These are phyloP conservation scores for Cenococcum geophilum DNA, from an alignment of 495 filamentous ascomycete genomes.

Conservation along the genomic window DNA sequence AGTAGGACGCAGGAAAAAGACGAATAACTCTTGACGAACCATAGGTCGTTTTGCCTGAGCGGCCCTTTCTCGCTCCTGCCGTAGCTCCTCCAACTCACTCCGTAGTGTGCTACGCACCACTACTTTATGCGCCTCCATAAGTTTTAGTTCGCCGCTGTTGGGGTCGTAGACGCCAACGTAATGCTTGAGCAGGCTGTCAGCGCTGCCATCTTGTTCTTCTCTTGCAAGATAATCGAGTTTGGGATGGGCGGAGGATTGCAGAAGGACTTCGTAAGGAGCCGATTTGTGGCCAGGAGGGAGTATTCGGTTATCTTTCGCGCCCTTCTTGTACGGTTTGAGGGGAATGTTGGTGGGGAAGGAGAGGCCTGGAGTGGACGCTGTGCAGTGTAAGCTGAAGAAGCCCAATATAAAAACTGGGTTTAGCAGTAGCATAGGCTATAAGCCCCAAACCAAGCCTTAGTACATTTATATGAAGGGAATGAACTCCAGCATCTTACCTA, in stretches of 20 bases:
- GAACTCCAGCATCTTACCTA: slow-evolving; percentile 17
- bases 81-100: slow-evolving; percentile 43
- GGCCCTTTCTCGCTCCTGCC: slow-evolving; percentile 48
- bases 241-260: slow-evolving; percentile 68
- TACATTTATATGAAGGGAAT: too few relatives aligned
- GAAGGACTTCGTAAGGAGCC: slow-evolving; percentile 57
- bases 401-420: slow-evolving; percentile 1
- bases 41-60: slow-evolving; percentile 31
- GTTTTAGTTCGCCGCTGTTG: slow-evolving; percentile 59
- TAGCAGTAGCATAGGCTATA: not conserved
- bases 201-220: slow-evolving; percentile 58
- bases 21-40: slow-evolving; percentile 32
- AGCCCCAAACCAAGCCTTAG: too few relatives aligned
- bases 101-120: slow-evolving; percentile 47
- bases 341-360: slow-evolving; percentile 49
- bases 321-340: slow-evolving; percentile 57
- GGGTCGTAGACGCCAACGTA: slow-evolving; percentile 86
- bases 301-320: not conserved
- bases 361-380: slow-evolving; percentile 66
- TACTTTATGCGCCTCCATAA: slow-evolving; percentile 71
- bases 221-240: slow-evolving; percentile 75
- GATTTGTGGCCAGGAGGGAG: slow-evolving; percentile 40
- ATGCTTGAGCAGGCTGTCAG: slow-evolving; percentile 66
- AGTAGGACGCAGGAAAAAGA: not conserved
- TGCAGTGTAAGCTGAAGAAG: not conserved